Evolutionary conservation across 441 rosid species (phyloP).

Genomic region (Populus hybrid): DNA sequence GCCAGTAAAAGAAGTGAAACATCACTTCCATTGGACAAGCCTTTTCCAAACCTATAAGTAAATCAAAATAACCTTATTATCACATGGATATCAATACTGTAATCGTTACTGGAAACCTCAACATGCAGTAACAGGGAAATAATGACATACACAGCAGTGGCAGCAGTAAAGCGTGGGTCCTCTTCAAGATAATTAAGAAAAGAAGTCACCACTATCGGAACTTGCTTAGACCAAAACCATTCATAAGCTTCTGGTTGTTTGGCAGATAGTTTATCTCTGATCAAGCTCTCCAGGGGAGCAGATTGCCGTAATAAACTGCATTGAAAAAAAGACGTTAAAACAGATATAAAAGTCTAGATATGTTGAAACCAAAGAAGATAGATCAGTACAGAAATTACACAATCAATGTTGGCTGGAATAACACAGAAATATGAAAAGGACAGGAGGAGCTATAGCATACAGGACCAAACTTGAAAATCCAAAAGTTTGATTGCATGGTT

Average conservation of each 20-base stretch:
- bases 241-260: slow-evolving; percentile 78
- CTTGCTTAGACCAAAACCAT: slow-evolving; percentile 88
- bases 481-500: slow-evolving; percentile 1
- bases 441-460: not conserved
- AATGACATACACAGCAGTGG: slow-evolving; percentile 58
- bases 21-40: slow-evolving; percentile 54
- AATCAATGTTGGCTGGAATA: not conserved
- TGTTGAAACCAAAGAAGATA: slow-evolving; percentile 7
- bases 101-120: slow-evolving; percentile 16
- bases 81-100: slow-evolving; percentile 17
- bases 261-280: slow-evolving; percentile 75
- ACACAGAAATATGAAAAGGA: not conserved
- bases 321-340: slow-evolving; percentile 16
- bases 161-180: slow-evolving; percentile 62
- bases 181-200: slow-evolving; percentile 75
- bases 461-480: not conserved
- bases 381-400: not conserved
- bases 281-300: slow-evolving; percentile 79
- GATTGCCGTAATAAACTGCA: slow-evolving; percentile 84
- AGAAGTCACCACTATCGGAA: slow-evolving; percentile 63
- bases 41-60: slow-evolving; percentile 54
- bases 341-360: slow-evolving; percentile 2
- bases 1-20: slow-evolving; percentile 79
- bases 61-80: slow-evolving; percentile 19
- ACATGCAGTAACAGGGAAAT: slow-evolving; percentile 19